Percentiles rank a stretch among this genome's conserved stretches.
These are phyloP conservation scores for Bacterosira constricta DNA, from an alignment of 108 stramenopile genomes.

Conservation along the genomic window DNA sequence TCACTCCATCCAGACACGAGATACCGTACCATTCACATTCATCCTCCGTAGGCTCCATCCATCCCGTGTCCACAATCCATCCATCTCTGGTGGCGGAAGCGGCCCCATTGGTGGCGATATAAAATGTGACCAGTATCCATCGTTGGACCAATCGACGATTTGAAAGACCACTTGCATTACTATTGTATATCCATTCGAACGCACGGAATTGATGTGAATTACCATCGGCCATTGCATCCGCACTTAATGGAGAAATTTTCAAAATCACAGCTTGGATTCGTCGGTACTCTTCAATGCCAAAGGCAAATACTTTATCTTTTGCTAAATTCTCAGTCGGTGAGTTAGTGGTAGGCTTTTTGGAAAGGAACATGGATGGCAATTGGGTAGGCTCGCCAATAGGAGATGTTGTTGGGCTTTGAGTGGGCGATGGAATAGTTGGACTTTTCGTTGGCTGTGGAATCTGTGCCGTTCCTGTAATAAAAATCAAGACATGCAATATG, in stretches of 20 bases:
- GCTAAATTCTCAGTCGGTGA: slow-evolving; percentile 5
- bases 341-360: slow-evolving; percentile 9
- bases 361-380: background rate
- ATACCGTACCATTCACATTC: slow-evolving; percentile 67
- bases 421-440: slow-evolving; percentile 20
- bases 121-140: slow-evolving; percentile 54
- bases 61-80: slow-evolving; percentile 47
- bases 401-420: slow-evolving; percentile 7
- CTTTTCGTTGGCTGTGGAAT: background rate
- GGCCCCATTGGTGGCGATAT: slow-evolving; percentile 51
- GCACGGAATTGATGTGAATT: slow-evolving; percentile 26
- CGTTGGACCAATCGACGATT: slow-evolving; percentile 37
- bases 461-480: slow-evolving; percentile 1
- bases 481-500: background rate
- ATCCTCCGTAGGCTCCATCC: slow-evolving; percentile 39
- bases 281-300: slow-evolving; percentile 12
- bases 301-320: slow-evolving; percentile 17
- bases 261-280: slow-evolving; percentile 9
- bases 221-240: slow-evolving; percentile 11
- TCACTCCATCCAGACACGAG: slow-evolving; percentile 18
- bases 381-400: background rate
- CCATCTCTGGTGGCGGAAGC: too few species aligned
- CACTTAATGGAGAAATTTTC: slow-evolving; percentile 26
- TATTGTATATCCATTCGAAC: slow-evolving; percentile 31
- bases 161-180: background rate